These are phyloP conservation scores for Pinus tabuliformis DNA, from an alignment of 75 land plant species.

Conservation along the genomic window DNA sequence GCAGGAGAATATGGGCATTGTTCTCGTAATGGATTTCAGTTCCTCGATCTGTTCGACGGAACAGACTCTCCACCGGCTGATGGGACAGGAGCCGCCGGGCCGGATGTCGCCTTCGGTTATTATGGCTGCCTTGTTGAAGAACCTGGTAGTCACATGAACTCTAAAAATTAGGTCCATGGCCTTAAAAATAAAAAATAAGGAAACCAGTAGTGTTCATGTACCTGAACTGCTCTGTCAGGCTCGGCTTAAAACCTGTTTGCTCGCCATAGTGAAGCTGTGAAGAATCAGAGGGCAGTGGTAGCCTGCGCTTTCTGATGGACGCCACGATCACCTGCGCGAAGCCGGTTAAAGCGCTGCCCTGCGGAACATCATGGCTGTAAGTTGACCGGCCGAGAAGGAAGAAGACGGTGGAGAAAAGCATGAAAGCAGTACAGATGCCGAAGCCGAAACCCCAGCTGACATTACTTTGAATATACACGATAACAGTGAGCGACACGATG, in stretches of 20 bases:
- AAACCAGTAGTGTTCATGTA: neutral
- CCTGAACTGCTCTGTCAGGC: neutral
- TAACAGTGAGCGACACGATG: conserved; percentile 15
- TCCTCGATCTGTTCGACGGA: conserved; percentile 27
- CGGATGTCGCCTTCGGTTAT: conserved; percentile 20
- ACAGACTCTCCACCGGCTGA: conserved; percentile 27
- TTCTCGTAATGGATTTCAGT: conserved; percentile 22
- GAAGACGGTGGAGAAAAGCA: conserved; percentile 19
- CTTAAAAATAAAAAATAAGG: too few species aligned
- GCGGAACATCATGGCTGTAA: conserved; percentile 13
- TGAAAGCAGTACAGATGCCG: conserved; percentile 31
- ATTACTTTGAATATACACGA: conserved; percentile 35
- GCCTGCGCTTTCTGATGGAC: conserved; percentile 18
- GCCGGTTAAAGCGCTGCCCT: conserved; percentile 35
- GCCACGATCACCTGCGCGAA: conserved; percentile 36
- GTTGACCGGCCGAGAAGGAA: conserved; percentile 20
- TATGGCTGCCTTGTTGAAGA: conserved; percentile 15
- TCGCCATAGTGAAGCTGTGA: conserved; percentile 14
- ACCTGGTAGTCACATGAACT: too few species aligned
- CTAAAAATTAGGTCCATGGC: too few species aligned
- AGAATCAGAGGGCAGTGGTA: conserved; percentile 1
- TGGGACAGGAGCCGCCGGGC: conserved; percentile 15
- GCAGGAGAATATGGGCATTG: conserved; percentile 30
- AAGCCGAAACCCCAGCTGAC: conserved; percentile 38
- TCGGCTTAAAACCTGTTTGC: neutral